A percentile compares a stretch with the other conserved stretches of the same genome.
These are phyloP conservation scores for Brassica juncea DNA, from an alignment of 345 rosid species.

Conservation along the genomic window DNA sequence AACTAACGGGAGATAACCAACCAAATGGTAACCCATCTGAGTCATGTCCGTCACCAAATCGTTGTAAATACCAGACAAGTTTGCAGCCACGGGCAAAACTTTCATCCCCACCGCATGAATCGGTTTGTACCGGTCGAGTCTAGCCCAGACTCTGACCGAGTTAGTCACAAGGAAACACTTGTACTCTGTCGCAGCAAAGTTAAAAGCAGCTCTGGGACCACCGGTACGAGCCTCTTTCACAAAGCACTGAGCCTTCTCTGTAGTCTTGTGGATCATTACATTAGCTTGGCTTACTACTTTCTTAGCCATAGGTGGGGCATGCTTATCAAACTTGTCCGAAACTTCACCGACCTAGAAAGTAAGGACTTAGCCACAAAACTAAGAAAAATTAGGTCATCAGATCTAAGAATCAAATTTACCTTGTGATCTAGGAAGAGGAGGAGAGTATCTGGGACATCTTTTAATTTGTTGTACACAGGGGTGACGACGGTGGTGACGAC, in stretches of 20 bases:
- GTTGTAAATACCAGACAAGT: slow-evolving; percentile 59
- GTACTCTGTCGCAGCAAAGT: slow-evolving; percentile 50
- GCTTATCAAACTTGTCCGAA: slow-evolving; percentile 57
- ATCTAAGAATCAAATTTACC: slow-evolving; percentile 43
- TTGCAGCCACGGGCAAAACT: slow-evolving; percentile 61
- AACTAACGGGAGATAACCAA: slow-evolving; percentile 61
- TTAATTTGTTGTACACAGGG: slow-evolving; percentile 67
- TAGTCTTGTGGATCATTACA: slow-evolving; percentile 43
- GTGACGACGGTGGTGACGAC: slow-evolving; percentile 62
- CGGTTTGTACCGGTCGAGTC: slow-evolving; percentile 50
- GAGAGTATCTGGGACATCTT: slow-evolving; percentile 61
- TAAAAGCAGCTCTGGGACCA: slow-evolving; percentile 62
- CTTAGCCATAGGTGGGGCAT: slow-evolving; percentile 75
- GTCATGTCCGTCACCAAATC: slow-evolving; percentile 45
- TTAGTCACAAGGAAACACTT: slow-evolving; percentile 51
- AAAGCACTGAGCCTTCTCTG: slow-evolving; percentile 53
- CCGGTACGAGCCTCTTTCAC: slow-evolving; percentile 53
- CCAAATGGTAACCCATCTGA: slow-evolving; percentile 59
- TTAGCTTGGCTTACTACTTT: slow-evolving; percentile 45
- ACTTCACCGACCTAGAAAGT: slow-evolving; percentile 66
- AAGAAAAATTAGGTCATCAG: slow-evolving; percentile 1
- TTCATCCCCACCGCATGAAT: slow-evolving; percentile 50
- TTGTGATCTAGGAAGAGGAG: slow-evolving; percentile 71
- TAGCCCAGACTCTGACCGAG: slow-evolving; percentile 58
- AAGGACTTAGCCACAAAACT: neutral